Base-by-base conservation (phyloP, 2,329 filamentous ascomycete species). In the Diplocarpon mali region DNA sequence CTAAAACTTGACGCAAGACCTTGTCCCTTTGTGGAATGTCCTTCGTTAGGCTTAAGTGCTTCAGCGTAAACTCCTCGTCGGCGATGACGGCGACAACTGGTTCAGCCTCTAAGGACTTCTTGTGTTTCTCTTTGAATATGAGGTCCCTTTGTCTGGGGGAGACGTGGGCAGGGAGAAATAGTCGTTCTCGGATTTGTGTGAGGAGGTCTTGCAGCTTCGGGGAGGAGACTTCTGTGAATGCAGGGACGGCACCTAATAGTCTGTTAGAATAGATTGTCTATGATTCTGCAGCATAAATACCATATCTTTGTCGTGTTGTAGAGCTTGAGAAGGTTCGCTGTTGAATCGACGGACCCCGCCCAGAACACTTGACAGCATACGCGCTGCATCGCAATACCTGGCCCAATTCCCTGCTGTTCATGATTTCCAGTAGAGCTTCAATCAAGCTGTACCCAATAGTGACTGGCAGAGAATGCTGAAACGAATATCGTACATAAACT, bases 161-260 rank as follows among this genome's bases (percentile, higher is more conserved):
- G 24, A 85, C 72, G 58, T 78, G 73, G 28, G 69, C 63, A n/a
- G 78, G 78, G 35, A 83, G 63, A 59, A 83, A 73, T 60, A 80
- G 69, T 53, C 73, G 72, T 37, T 69, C 63, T 51, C 78, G 75
- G 57, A 83, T 69, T 16, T 56, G 62, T 34, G 62, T 59, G 49
- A 84, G 71, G 28, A 70, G 57, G 11, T 60, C 46, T 59, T 80
- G 71, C 48, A 84, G 69, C 44, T 75, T 65, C 16, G 66, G 51
- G 35, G 72, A 71, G 12, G 72, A 73, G 4, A 74, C 71, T 42
- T 64, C 59, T 57, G 80, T 80, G 45, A 60, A 60, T 10, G 53
- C 45, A 20, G 61, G 57, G 24, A 62, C 49, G 39, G 45, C 51
- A 36, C 47, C 55, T 60, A 39, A 20, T 37, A 35, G 30, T 32